Evolutionary conservation across 805 yeast genomes (phyloP).

Genomic region (Suhomyces canberraensis): DNA sequence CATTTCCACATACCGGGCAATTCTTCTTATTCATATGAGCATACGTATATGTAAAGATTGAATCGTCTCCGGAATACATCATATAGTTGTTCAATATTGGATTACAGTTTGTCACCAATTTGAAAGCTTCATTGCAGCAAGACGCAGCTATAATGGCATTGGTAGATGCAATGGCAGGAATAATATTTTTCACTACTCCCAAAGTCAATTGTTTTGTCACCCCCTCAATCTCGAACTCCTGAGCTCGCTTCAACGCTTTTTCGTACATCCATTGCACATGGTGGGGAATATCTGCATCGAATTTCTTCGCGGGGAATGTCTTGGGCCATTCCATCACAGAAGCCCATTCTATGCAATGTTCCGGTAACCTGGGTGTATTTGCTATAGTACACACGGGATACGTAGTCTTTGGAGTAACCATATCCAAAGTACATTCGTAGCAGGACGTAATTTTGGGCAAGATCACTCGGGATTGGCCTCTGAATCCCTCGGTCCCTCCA

Average conservation of each 20-base stretch:
- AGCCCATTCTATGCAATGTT: constrained; percentile 93
- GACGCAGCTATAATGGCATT: constrained; percentile 90
- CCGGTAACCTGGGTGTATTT: constrained; percentile 89
- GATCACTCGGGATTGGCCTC: constrained; percentile 86
- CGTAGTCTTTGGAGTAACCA: constrained; percentile 61
- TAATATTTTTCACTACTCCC: constrained; percentile 87
- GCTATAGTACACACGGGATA: constrained; percentile 94
- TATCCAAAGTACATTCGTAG: constrained; percentile 84
- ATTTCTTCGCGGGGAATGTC: constrained; percentile 39
- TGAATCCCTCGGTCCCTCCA: constrained; percentile 94
- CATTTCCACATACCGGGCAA: constrained; percentile 76
- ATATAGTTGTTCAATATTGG: constrained; percentile 72
- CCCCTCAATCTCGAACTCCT: constrained; percentile 64
- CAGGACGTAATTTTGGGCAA: constrained; percentile 85
- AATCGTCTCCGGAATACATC: constrained; percentile 83
- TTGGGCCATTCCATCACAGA: constrained; percentile 72
- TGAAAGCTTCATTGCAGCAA: constrained; percentile 83
- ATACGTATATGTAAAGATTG: constrained; percentile 73
- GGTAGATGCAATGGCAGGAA: constrained; percentile 93
- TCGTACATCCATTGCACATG: constrained; percentile 64
- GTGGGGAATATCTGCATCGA: constrained; percentile 67
- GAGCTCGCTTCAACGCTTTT: constrained; percentile 57
- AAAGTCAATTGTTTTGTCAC: constrained; percentile 69
- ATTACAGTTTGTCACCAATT: constrained; percentile 66
- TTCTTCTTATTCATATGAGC: constrained; percentile 54